Evolutionary conservation across 2,329 filamentous ascomycete genomes (phyloP), one percentile per base, ranked within the genome.

Genomic region (Trichophyton schoenleinii): DNA sequence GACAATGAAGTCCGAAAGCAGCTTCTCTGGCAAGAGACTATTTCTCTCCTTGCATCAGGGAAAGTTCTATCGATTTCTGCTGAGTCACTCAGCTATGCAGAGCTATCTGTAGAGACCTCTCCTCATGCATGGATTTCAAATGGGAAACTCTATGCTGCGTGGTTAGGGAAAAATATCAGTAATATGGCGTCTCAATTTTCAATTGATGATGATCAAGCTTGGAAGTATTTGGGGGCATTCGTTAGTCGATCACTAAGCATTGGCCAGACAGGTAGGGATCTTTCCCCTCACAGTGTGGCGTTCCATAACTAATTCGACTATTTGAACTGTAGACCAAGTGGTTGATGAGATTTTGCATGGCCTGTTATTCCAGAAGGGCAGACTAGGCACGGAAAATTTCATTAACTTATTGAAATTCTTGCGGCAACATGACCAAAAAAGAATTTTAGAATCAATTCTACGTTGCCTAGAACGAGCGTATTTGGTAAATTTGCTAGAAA

Each of bases 121-220:
- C 66, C 70, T 22, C 62, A 68, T 59, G 66, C 71, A 0, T 95
- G 89, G 88, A 68, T 89, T 38, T 79, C 83, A 0, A 80, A 85
- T 64, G 86, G 87, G 2, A 77, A 77, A 28, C 71, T 79, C 18
- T 95, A 88, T 73, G 81, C 83, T 11, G 73, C 74, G 34, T 96
- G 91, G 91, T 72, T 96, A 44, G 87, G 85, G 1, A 73, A 72
- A 13, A 88, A 85, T 69, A 77, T 94, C 58, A 76, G 72, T 38
- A 63, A 69, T 18, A 72, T 80, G 67, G 71, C 69, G 38, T 70
- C 69, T 70, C 34, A 69, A 65, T 28, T 85, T 73, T 77, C 73
- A 68, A 49, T 70, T 4, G 62, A 67, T 11, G 66, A 73, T 65
- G 53, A 66, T 61, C 61, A 71, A 64, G 36, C 64, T 61, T 66